Evolutionary conservation across 2,329 filamentous ascomycete species (phyloP), one percentile per base, ranked within the genome.

Genomic region (Scedosporium boydii): DNA sequence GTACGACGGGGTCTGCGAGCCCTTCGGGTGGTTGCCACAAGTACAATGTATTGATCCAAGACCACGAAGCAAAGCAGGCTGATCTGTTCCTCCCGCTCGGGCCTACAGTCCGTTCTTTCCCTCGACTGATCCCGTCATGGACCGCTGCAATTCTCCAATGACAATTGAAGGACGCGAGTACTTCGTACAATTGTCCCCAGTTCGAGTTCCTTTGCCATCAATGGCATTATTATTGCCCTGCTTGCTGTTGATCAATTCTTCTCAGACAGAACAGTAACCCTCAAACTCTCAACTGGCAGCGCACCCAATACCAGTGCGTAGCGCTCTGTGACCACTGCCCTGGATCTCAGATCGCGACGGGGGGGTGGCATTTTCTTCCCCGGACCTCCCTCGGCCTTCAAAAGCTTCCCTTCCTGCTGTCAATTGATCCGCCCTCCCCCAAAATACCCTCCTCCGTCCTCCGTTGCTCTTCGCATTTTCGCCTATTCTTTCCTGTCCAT

Each of bases 41-140:
- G 34, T 38, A 38, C 34, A 14, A 38, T 12, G 34, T 38, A 38
- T 38, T 48, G 44, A 48, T 48, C 44, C 44, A n/a, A 12, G 34
- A 12, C 34, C 34, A 14, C 34, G 34, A 38, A 34, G 29, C 29
- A 34, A 38, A 38, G 34, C 34, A 38, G 34, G 34, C 34, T 38
- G 34, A 38, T 38, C 44, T 48, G 44, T n/a, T 48, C 18, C 51
- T 55, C 51, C 51, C 55, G 55, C 55, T 58, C 55, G 55, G 55
- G 55, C 55, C 55, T 58, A 14, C 55, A 34, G 34, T 58, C 55
- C 55, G 55, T 41, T 58, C 55, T 41, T 41, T 58, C 55, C 55
- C 55, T 41, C 27, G 55, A 16, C n/a, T 41, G 34, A 41, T 41
- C 12, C 27, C 55, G 55, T 23, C 16, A 58, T 58, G 55, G n/a